Conservation (phyloP, 345 rosid species). For the Pistacia integerrima region DNA sequence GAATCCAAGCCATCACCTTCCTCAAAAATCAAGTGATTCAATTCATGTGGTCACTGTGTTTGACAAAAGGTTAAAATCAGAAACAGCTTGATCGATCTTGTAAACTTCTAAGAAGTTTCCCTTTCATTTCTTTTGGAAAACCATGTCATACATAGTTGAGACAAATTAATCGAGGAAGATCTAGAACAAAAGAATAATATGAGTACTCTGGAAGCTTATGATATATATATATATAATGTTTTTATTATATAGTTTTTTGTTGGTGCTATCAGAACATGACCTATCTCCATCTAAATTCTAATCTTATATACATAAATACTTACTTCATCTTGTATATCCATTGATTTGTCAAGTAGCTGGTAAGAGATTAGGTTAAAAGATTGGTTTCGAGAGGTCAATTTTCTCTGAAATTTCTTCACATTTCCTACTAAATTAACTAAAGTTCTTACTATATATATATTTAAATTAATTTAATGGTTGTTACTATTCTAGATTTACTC, state of each 20-base stretch:
- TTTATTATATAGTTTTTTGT: too few species aligned
- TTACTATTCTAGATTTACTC: too few species aligned
- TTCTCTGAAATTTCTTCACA: neutral
- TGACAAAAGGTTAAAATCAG: neutral
- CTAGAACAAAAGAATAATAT: neutral
- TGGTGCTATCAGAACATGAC: too few species aligned
- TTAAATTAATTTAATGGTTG: too few species aligned
- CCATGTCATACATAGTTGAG: too few species aligned
- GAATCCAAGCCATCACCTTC: neutral
- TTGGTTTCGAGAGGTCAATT: neutral
- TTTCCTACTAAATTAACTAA: too few species aligned
- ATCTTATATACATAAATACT: neutral
- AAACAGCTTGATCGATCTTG: neutral
- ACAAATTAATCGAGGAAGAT: neutral
- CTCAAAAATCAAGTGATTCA: neutral
- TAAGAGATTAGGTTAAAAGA: neutral
- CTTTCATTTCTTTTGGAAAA: neutral
- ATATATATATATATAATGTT: too few species aligned
- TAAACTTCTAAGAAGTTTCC: slow-evolving; percentile 22
- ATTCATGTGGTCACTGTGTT: neutral
- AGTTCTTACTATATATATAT: too few species aligned
- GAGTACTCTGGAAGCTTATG: too few species aligned
- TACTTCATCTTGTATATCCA: neutral
- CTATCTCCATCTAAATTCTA: too few species aligned
- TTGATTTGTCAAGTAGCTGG: slow-evolving; percentile 9